Evolutionary conservation across 2,329 filamentous ascomycete species (phyloP).

Genomic region (Aspergillus alliaceus): DNA sequence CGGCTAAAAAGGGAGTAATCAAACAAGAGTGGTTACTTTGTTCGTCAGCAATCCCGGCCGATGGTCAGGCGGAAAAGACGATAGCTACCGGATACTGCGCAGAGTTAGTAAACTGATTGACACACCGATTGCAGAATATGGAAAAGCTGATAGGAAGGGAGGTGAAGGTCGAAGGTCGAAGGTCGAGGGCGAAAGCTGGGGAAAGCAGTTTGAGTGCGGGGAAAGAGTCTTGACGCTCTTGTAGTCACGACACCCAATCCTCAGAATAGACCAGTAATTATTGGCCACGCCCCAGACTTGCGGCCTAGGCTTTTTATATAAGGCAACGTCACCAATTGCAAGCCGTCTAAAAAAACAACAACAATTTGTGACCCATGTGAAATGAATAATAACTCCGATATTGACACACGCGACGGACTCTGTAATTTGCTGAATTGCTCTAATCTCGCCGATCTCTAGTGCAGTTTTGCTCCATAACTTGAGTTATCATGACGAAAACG

Average conservation of each 20-base stretch:
- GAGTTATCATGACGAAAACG: conserved; percentile 16
- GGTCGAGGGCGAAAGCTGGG: too few species aligned
- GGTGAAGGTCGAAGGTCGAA: conserved; percentile 11
- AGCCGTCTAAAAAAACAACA: background rate
- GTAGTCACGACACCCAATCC: background rate
- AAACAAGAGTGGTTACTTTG: conserved; percentile 13
- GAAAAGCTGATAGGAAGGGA: conserved; percentile 7
- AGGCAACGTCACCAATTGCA: background rate
- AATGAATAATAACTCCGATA: background rate
- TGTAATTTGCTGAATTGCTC: background rate
- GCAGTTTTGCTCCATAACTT: conserved; percentile 6
- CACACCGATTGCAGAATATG: conserved; percentile 13
- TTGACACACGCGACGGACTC: background rate
- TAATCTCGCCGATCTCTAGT: conserved; percentile 4
- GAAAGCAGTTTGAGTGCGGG: conserved; percentile 22
- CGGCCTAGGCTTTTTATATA: background rate
- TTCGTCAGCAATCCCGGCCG: conserved; percentile 13
- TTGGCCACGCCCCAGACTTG: background rate
- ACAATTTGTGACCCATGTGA: background rate
- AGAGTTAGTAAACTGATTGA: conserved; percentile 8
- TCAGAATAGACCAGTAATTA: background rate
- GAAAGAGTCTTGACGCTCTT: conserved; percentile 6
- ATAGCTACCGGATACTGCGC: conserved; percentile 8
- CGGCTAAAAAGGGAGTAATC: conserved; percentile 17
- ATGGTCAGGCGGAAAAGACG: conserved; percentile 14